Percentiles rank a stretch among this genome's conserved stretches.
phyloP scores from a whole-genome alignment of 23 red algal species.

The Cyanidioschyzon merolae region DNA sequence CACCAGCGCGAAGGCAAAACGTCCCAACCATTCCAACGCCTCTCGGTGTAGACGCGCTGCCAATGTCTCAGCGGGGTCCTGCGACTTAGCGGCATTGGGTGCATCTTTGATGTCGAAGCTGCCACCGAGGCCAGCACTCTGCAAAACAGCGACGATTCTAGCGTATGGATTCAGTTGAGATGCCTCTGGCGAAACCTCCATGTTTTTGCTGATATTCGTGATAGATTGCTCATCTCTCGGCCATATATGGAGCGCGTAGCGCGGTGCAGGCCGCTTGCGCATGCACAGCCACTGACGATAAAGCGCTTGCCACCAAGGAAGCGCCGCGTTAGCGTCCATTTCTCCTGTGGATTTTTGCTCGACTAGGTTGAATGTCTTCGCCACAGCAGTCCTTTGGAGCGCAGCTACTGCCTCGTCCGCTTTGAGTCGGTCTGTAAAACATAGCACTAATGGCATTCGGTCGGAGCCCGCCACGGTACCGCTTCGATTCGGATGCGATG shows the following conservation, averaged over 20 bases:
- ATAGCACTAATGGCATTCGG: not conserved
- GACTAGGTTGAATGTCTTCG: not conserved
- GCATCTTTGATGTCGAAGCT: not conserved
- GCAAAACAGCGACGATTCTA: not conserved
- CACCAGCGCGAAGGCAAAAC: slow-evolving; percentile 46
- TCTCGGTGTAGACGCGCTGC: not conserved
- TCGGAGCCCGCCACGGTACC: not conserved
- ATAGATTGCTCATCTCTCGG: not conserved
- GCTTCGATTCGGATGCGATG: not conserved
- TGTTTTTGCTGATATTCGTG: not conserved
- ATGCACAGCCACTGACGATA: not conserved
- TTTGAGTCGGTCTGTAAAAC: not conserved
- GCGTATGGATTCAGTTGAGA: slow-evolving; percentile 4
- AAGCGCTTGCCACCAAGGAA: not conserved
- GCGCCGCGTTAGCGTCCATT: not conserved
- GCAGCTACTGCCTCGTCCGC: not conserved
- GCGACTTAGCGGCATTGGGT: not conserved
- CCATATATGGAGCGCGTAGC: not conserved
- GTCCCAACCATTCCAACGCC: slow-evolving; percentile 16
- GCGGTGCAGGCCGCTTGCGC: not conserved
- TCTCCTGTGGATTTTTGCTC: not conserved
- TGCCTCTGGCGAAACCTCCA: not conserved
- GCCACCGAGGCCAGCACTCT: not conserved
- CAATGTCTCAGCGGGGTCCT: not conserved
- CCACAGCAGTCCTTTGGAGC: not conserved